A percentile compares a stretch with the other conserved stretches of the same genome.
Conservation (phyloP, 2,329 filamentous ascomycete species). For the Xylaria sp. region DNA sequence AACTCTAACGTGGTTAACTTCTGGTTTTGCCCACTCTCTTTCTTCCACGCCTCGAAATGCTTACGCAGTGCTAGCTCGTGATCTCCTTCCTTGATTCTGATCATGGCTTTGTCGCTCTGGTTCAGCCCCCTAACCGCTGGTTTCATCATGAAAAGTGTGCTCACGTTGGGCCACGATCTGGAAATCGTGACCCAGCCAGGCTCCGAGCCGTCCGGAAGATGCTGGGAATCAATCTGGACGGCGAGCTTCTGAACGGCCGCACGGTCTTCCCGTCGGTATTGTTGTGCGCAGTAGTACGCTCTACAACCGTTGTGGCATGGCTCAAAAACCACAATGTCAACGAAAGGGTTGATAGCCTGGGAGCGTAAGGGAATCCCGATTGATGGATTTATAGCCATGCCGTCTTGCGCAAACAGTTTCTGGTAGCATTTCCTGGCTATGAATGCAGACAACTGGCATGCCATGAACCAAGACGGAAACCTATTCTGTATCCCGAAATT, state of each 20-base stretch:
- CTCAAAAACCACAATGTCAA: slow-evolving; percentile 41
- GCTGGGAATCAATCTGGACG: slow-evolving; percentile 38
- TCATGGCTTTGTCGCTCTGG: slow-evolving; percentile 36
- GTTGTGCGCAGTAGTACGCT: slow-evolving; percentile 38
- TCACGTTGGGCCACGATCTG: slow-evolving; percentile 39
- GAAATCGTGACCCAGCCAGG: slow-evolving; percentile 40
- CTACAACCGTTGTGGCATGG: slow-evolving; percentile 41
- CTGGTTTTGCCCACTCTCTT: slow-evolving; percentile 27
- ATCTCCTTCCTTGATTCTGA: slow-evolving; percentile 33
- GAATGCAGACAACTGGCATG: slow-evolving; percentile 28
- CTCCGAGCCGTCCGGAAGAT: slow-evolving; percentile 23
- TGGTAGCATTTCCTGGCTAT: slow-evolving; percentile 33
- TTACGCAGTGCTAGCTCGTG: slow-evolving; percentile 32
- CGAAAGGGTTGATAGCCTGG: slow-evolving; percentile 33
- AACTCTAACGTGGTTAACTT: slow-evolving; percentile 37
- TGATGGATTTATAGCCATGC: not conserved
- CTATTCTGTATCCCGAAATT: slow-evolving; percentile 33
- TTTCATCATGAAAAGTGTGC: slow-evolving; percentile 40
- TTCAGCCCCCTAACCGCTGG: slow-evolving; percentile 35
- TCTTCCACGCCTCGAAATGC: slow-evolving; percentile 41
- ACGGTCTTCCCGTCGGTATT: slow-evolving; percentile 38
- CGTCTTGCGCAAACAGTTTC: slow-evolving; percentile 31
- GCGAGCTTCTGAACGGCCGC: slow-evolving; percentile 34
- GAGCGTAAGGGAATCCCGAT: not conserved
- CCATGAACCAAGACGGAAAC: slow-evolving; percentile 37